Percentiles rank a stretch among this genome's conserved stretches.
These are phyloP conservation scores for Phytophthora gonapodyides DNA, from an alignment of 352 stramenopile species.

Conservation along the genomic window DNA sequence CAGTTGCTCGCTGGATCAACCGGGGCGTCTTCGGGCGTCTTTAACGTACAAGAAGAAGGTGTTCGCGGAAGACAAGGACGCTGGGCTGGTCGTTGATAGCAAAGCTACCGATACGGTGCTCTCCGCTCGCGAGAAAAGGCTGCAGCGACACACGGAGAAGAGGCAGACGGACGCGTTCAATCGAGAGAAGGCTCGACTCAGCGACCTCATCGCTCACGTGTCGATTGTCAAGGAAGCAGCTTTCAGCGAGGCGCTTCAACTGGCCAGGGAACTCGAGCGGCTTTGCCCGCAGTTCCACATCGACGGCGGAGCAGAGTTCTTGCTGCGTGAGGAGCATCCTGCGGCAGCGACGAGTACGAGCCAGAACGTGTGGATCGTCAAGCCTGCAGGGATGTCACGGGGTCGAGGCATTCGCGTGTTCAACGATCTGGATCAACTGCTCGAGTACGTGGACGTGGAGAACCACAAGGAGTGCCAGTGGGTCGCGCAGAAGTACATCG, in stretches of 20 bases:
- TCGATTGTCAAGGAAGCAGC: conserved; percentile 32
- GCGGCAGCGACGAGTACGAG: conserved; percentile 30
- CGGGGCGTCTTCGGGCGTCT: conserved; percentile 52
- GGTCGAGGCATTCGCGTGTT: conserved; percentile 90
- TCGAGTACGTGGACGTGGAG: conserved; percentile 88
- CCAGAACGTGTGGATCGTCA: conserved; percentile 94
- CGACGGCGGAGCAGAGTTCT: conserved; percentile 56
- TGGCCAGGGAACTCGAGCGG: conserved; percentile 40
- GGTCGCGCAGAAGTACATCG: conserved; percentile 91
- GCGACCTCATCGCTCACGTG: conserved; percentile 48
- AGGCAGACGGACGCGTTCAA: conserved; percentile 47
- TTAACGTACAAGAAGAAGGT: conserved; percentile 59
- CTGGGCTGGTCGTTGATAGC: conserved; percentile 20
- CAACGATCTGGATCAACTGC: conserved; percentile 75
- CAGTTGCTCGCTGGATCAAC: conserved; percentile 50
- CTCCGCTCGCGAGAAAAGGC: conserved; percentile 58
- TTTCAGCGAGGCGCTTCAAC: conserved; percentile 35
- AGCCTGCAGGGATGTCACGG: conserved; percentile 87
- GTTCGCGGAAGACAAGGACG: conserved; percentile 50
- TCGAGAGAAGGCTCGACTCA: conserved; percentile 61
- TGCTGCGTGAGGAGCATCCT: conserved; percentile 15
- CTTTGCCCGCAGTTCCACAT: conserved; percentile 77
- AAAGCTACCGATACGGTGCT: conserved; percentile 45
- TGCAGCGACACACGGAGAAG: conserved; percentile 47
- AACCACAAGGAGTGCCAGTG: conserved; percentile 87